Conservation (phyloP, 2,329 filamentous ascomycete genomes). For the Calonectria naviculata region DNA sequence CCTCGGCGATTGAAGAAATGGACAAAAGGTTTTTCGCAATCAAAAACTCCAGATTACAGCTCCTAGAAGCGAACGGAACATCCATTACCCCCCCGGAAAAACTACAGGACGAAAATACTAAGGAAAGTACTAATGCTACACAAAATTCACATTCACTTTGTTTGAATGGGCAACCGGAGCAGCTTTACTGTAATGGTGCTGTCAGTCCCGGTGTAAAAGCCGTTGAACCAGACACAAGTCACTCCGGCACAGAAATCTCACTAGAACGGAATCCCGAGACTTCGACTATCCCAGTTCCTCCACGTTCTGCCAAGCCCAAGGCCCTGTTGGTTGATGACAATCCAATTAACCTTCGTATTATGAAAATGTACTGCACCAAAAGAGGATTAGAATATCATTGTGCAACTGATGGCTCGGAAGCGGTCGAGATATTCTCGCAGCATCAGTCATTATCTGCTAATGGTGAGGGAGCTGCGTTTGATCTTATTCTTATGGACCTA, state of each 20-base stretch:
- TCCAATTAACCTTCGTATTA: slow-evolving; percentile 58
- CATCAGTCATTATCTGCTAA: slow-evolving; percentile 25
- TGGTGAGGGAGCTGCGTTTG: slow-evolving; percentile 23
- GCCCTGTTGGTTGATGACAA: slow-evolving; percentile 60
- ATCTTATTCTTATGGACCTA: slow-evolving; percentile 42
- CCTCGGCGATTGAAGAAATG: slow-evolving; percentile 23
- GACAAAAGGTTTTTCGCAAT: not conserved
- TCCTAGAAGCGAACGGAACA: not conserved
- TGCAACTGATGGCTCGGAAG: slow-evolving; percentile 56
- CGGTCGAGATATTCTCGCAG: slow-evolving; percentile 47
- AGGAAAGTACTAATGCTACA: no score
- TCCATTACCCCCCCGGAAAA: not conserved
- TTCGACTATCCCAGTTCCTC: not conserved
- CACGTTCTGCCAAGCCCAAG: slow-evolving; percentile 25
- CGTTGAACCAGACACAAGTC: not conserved
- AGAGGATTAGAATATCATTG: slow-evolving; percentile 53
- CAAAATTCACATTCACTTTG: not conserved
- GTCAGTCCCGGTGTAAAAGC: not conserved
- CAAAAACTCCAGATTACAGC: fast-evolving
- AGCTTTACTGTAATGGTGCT: not conserved
- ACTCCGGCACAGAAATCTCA: not conserved
- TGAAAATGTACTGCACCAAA: slow-evolving; percentile 58
- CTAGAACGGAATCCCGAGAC: not conserved
- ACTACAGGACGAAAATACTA: not conserved
- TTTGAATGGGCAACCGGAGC: not conserved